Evolutionary conservation across 805 yeast genomes (phyloP), one percentile per base, ranked within the genome.

Genomic region (Ogataea angusta): DNA sequence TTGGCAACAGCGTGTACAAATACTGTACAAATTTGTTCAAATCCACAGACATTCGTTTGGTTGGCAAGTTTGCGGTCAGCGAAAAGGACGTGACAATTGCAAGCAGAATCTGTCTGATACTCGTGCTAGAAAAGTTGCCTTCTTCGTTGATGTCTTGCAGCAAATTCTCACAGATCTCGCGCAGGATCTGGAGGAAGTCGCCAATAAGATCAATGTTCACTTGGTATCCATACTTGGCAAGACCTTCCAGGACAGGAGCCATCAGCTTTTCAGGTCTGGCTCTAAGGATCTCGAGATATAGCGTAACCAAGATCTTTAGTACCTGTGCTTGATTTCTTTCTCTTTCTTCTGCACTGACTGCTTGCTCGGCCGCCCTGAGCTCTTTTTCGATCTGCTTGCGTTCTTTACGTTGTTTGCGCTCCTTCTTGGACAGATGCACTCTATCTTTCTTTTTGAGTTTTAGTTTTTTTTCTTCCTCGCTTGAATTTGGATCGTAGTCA

Each of bases 41-140:
- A 60, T 93, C 99, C 39, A 90, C 76, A 17, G 82, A 80, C 38
- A 90, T 75, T 54, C 82, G 84, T 62, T 75, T 79, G 21, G 78
- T 76, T 1, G 78, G 73, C 56, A 89, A 90, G 46, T 84, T 88
- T 0, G 85, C 73, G 13, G 89, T 77, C 34, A 93, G 70, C 1
- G 96, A 82, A 63, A 91, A 91, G 5, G 98, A 87, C 1, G 98
- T 91, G 12, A 84, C 88, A 32, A 89, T 78, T 60, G 96, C 86
- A 16, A 93, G 70, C 31, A 91, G 68, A 0, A 86, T 71, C 47
- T 88, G 89, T 48, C 96, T 77, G 27, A 82, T 70, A 49, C 79
- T 78, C 36, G 57, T 60, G 32, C 71, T 54, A 32, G 72, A 66
- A 13, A 69, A 60, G 27, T 62, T 47, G 3, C 68, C 56, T 42